Evolutionary conservation across 306 rosid genomes (phyloP).

Genomic region (Lablab purpureus): DNA sequence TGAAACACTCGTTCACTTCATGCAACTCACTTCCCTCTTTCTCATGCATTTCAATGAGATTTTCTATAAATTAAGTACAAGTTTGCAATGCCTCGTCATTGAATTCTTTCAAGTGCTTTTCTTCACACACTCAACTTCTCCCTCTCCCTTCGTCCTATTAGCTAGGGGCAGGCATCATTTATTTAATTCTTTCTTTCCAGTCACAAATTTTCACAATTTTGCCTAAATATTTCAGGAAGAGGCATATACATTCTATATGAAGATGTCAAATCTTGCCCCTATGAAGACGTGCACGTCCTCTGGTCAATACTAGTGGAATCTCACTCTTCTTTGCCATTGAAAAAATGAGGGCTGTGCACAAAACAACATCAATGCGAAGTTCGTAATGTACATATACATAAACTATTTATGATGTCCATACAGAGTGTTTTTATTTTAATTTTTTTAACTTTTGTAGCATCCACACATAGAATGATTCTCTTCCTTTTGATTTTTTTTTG

Average conservation of each 20-base stretch:
- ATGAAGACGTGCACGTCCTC: constrained; percentile 87
- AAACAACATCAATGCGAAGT: constrained; percentile 29
- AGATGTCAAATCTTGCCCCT: constrained; percentile 94
- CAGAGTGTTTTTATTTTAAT: constrained; percentile 13
- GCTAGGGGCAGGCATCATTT: not conserved
- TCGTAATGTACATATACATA: constrained; percentile 49
- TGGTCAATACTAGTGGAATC: constrained; percentile 95
- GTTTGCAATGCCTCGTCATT: constrained; percentile 12
- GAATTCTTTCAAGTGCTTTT: not conserved
- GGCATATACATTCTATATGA: constrained; percentile 90
- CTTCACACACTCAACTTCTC: constrained; percentile 15
- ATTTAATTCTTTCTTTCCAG: not conserved
- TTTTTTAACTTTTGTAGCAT: constrained; percentile 20
- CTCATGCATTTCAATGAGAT: constrained; percentile 8
- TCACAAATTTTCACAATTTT: not conserved
- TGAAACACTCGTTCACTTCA: not conserved
- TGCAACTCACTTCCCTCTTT: not conserved
- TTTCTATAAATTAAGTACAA: not conserved
- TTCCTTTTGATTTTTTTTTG: not conserved
- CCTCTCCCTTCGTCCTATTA: not conserved
- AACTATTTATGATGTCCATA: constrained; percentile 48
- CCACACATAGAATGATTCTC: constrained; percentile 27
- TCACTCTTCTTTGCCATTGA: constrained; percentile 60
- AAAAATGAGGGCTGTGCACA: constrained; percentile 38
- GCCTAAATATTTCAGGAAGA: constrained; percentile 63